Evolutionary conservation across 2,329 filamentous ascomycete species (phyloP), one percentile per base, ranked within the genome.

Genomic region (Penicillium polonicum): DNA sequence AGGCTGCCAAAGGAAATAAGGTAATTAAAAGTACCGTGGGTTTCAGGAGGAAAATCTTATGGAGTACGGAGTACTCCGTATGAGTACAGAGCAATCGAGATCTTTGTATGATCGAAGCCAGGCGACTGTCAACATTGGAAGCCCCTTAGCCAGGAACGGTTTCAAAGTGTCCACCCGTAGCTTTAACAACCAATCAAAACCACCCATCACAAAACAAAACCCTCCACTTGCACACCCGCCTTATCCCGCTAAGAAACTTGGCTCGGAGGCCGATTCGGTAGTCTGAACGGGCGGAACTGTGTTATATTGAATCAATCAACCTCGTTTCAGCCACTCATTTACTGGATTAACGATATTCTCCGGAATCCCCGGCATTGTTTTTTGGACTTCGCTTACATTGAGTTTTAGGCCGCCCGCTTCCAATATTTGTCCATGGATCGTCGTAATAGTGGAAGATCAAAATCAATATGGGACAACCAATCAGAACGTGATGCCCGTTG

Each of bases 221-320:
- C 43, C 45, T 41, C 54, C 58, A 44, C 23, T n/a, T n/a, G 15
- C 2, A n/a, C 42, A 12, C 17, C 42, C 42, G 23, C 9, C 9
- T 29, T 29, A 41, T 45, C 44, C 56, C 60, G 48, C 66, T 66
- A 66, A 64, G 38, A 60, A 63, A 62, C 63, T 64, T 65, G 66
- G 62, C 64, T 64, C 58, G 36, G 52, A 43, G 51, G 60, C 59
- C 58, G 42, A 57, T 59, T 53, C 39, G 35, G 25, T 29, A 31
- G 38, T 31, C 41, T 58, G 51, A 39, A 44, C 48, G 51, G 54
- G 31, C 51, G 42, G 42, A 56, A 57, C 48, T 54, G 52, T 36
- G 51, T 61, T 62, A 60, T 55, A 65, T 67, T 66, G 63, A 56
- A 21, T 44, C 33, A 31, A 6, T 36, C 10, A 44, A 38, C 49